phyloP scores from a whole-genome alignment of 1,284 basidiomycete genomes.

The Athelia sp. region DNA sequence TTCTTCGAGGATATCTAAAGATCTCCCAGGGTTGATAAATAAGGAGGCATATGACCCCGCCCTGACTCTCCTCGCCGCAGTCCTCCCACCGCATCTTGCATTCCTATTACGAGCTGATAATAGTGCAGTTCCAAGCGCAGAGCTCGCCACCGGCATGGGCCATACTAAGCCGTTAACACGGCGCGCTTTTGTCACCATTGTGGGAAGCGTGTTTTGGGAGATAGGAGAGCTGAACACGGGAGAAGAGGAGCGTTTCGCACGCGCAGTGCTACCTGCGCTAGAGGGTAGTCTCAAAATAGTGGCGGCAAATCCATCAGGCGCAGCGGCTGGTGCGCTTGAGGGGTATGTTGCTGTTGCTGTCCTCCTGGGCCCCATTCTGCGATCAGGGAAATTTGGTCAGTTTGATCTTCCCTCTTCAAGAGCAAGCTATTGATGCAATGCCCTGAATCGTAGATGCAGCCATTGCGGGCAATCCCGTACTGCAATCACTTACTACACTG shows the following conservation, averaged over 20 bases:
- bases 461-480: slow-evolving; percentile 32
- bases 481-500: slow-evolving; percentile 40
- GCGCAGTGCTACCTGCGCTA: slow-evolving; percentile 52
- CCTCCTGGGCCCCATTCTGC: slow-evolving; percentile 57
- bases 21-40: slow-evolving; percentile 53
- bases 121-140: slow-evolving; percentile 20
- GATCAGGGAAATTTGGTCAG: slow-evolving; percentile 49
- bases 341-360: slow-evolving; percentile 76
- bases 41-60: slow-evolving; percentile 79
- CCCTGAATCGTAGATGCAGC: slow-evolving; percentile 14
- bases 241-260: slow-evolving; percentile 42
- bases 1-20: slow-evolving; percentile 52
- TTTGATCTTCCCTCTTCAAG: too few species aligned
- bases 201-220: slow-evolving; percentile 31
- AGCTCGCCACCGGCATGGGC: slow-evolving; percentile 68
- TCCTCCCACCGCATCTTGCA: slow-evolving; percentile 56
- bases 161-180: slow-evolving; percentile 35
- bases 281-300: slow-evolving; percentile 69
- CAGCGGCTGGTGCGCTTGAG: slow-evolving; percentile 67
- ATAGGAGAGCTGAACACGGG: slow-evolving; percentile 29
- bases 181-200: slow-evolving; percentile 29
- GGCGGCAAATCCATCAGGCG: slow-evolving; percentile 50
- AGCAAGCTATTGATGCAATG: neutral
- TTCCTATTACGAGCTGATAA: slow-evolving; percentile 46
- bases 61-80: slow-evolving; percentile 45